Conservation (phyloP, 768 basidiomycete species). For the Dioszegia aurantiaca region DNA sequence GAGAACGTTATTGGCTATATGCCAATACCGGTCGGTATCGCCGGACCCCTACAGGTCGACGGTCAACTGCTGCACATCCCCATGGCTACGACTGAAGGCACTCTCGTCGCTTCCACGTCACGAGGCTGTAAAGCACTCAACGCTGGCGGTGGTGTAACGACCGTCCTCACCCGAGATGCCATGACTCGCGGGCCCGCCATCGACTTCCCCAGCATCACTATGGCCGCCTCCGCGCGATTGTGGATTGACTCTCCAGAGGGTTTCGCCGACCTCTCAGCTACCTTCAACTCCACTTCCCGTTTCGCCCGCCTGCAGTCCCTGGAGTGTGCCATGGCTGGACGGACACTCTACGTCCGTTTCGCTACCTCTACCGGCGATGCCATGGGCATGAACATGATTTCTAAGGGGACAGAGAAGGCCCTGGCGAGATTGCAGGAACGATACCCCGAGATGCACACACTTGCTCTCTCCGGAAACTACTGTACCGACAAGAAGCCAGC, state of each 20-base stretch:
- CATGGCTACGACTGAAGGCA: constrained; percentile 99
- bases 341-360: constrained; percentile 89
- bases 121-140: constrained; percentile 98
- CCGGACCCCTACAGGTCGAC: constrained; percentile 90
- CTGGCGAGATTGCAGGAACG: constrained; percentile 66
- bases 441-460: constrained; percentile 87
- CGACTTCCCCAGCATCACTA: constrained; percentile 77
- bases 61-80: constrained; percentile 81
- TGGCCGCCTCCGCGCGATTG: constrained; percentile 76
- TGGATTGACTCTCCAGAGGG: constrained; percentile 87
- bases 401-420: constrained; percentile 94
- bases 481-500: constrained; percentile 99
- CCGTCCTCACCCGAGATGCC: constrained; percentile 83
- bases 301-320: constrained; percentile 82
- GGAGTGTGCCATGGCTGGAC: constrained; percentile 80
- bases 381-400: constrained; percentile 99
- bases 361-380: constrained; percentile 94
- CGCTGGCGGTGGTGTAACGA: constrained; percentile 89
- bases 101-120: constrained; percentile 93
- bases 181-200: constrained; percentile 99
- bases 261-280: constrained; percentile 67
- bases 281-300: constrained; percentile 91
- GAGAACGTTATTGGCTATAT: constrained; percentile 98
- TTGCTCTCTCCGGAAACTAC: constrained; percentile 93
- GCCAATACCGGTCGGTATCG: constrained; percentile 91